Evolutionary conservation across 176 grass and related monocot genomes (phyloP).

Genomic region (Cymbopogon citratus): DNA sequence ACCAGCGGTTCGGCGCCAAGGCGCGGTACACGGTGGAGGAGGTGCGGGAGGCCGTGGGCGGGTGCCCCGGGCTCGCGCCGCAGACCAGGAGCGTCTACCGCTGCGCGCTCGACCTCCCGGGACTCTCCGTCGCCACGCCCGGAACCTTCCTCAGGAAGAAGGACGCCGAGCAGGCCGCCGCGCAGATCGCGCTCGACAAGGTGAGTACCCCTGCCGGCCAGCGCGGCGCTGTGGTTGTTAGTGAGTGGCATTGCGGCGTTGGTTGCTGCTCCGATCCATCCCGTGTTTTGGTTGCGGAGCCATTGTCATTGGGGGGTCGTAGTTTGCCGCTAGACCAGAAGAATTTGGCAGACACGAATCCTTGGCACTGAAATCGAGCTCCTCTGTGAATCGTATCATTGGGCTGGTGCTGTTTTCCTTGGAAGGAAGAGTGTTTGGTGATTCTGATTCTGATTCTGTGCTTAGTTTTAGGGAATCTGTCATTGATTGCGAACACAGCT

Average conservation of each 20-base stretch:
- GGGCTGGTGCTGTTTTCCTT: background rate
- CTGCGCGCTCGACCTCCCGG: conserved; percentile 63
- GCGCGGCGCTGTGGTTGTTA: background rate
- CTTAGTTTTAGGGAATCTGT: background rate
- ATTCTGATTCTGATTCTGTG: background rate
- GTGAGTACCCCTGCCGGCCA: no score
- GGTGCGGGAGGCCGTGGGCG: conserved; percentile 46
- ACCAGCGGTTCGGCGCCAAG: conserved; percentile 61
- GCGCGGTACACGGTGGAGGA: conserved; percentile 70
- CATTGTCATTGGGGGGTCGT: background rate
- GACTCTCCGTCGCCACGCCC: conserved; percentile 58
- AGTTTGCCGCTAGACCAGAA: background rate
- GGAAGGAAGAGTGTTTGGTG: background rate
- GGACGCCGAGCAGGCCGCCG: conserved; percentile 87
- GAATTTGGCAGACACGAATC: background rate
- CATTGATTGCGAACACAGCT: background rate
- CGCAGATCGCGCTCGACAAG: conserved; percentile 88
- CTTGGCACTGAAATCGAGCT: background rate
- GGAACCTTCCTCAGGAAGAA: conserved; percentile 75
- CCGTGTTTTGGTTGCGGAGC: background rate
- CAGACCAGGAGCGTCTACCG: conserved; percentile 58
- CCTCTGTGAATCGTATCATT: background rate
- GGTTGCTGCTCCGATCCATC: background rate
- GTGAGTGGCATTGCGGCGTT: background rate
- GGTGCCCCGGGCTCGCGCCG: conserved; percentile 71